A percentile compares a stretch with the other conserved stretches of the same genome.
phyloP scores from a whole-genome alignment of 1,284 basidiomycete genomes.

The Stygiomarasmius scandens region DNA sequence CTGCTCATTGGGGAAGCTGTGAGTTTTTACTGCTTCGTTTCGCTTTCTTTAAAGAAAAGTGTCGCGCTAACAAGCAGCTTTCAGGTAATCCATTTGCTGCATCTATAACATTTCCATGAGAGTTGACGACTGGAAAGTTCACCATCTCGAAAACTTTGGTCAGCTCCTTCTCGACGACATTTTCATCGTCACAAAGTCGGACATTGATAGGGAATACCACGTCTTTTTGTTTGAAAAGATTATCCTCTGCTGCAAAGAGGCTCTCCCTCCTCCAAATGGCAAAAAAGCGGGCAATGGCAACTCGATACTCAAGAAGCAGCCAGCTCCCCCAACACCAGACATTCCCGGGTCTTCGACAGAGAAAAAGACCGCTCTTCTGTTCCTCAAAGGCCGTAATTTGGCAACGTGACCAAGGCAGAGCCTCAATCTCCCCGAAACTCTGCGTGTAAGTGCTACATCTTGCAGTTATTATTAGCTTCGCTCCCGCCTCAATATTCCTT shows the following conservation, averaged over 20 bases:
- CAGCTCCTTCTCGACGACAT: constrained; percentile 92
- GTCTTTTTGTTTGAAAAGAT: constrained; percentile 99
- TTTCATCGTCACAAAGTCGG: constrained; percentile 95
- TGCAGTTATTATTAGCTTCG: constrained; percentile 39
- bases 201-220: constrained; percentile 96
- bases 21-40: too few relatives aligned
- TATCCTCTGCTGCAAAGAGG: constrained; percentile 97
- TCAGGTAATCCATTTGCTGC: too few relatives aligned
- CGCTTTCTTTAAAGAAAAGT: too few relatives aligned
- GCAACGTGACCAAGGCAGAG: constrained; percentile 87
- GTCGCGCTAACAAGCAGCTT: too few relatives aligned
- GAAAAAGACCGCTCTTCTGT: constrained; percentile 79
- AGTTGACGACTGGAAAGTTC: constrained; percentile 99
- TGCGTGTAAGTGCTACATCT: constrained; percentile 62
- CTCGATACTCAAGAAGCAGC: constrained; percentile 78
- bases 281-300: constrained; percentile 73
- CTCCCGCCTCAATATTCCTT: constrained; percentile 62
- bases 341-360: constrained; percentile 56
- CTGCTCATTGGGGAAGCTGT: too few relatives aligned
- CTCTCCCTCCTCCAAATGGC: constrained; percentile 51
- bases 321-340: constrained; percentile 42
- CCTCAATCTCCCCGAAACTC: constrained; percentile 58
- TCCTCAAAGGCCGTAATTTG: constrained; percentile 96
- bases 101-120: constrained; percentile 86
- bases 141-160: constrained; percentile 93